Evolutionary conservation across 805 yeast genomes (phyloP).

Genomic region (Candida multigemmis): DNA sequence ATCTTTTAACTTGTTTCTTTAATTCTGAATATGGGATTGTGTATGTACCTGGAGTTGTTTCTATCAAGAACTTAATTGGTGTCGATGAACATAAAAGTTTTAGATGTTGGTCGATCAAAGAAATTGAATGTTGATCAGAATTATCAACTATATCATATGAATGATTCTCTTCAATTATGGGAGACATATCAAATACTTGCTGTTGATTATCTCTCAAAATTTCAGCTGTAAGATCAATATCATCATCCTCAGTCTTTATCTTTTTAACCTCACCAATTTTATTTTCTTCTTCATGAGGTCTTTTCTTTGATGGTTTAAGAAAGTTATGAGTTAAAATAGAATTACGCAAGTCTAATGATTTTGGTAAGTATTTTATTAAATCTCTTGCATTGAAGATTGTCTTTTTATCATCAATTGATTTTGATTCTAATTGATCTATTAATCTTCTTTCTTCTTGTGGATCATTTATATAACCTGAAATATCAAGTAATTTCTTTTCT

Average conservation of each 20-base stretch:
- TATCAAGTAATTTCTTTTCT: conserved; percentile 29
- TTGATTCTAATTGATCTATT: conserved; percentile 19
- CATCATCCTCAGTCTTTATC: conserved; percentile 20
- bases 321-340: conserved; percentile 35
- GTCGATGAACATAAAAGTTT: conserved; percentile 49
- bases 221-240: conserved; percentile 8
- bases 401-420: conserved; percentile 22
- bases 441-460: conserved; percentile 28
- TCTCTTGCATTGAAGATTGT: conserved; percentile 28
- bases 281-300: no score
- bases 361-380: conserved; percentile 26
- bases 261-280: conserved; percentile 8
- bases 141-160: conserved; percentile 12
- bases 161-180: no score
- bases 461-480: conserved; percentile 43
- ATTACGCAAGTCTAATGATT: conserved; percentile 33
- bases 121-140: conserved; percentile 15
- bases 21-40: conserved; percentile 56
- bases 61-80: conserved; percentile 50
- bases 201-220: conserved; percentile 4
- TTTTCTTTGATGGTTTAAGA: conserved; percentile 23
- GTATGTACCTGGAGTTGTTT: conserved; percentile 45
- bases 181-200: no score
- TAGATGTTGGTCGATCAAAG: conserved; percentile 54
- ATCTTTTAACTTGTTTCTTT: conserved; percentile 34